Base-by-base conservation (phyloP, 345 rosid species). In the Rubroshorea leprosula region DNA sequence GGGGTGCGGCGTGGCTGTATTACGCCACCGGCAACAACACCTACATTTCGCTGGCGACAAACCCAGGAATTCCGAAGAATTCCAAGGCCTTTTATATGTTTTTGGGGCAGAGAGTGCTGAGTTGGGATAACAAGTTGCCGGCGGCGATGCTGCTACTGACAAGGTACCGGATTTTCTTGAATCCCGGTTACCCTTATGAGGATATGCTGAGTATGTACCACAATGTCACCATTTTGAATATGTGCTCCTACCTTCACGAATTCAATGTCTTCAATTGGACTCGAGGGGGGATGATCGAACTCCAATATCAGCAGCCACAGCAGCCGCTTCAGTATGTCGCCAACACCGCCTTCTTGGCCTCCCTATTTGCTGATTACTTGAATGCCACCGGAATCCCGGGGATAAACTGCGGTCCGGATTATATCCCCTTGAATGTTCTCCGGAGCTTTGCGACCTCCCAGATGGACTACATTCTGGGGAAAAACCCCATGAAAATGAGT, bases 41-140 rank as follows among this genome's bases (percentile, higher is more conserved):
- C 55, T 90, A 90, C 27, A 73, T 90, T 58, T 8, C 62, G 1
- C 25, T 74, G 15, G 91, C 97, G 3, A 90, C 97, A 2, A 38
- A 69, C 4, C 71, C 76, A 0, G 87, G 89, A 4, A 15, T 85
- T 23, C 60, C 94, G 23, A 69, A 51, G 74, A 78, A 83, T 23
- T 70, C 94, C 45, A 58, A 55, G 47, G 97, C 94, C 9, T 79
- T 87, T 63, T 66, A 23, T 60, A 24, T 60, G 75, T 15, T 22
- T 24, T 76, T 56, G 0, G 77, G 79, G n/a, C 17, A 58, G 21
- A 69, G 75, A 53, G 87, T 68, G 7, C 77, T 70, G 7, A 85
- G 85, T 47, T 85, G 94, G 96, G 87, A 90, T 59, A 90, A 90
- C 60, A 90, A 87, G 70, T 63, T 87, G 60, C 97, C 96, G n/a